Percentiles rank a stretch among this genome's conserved stretches.
These are phyloP conservation scores for Candida parachauliodes DNA, from an alignment of 805 yeast genomes.

Conservation along the genomic window DNA sequence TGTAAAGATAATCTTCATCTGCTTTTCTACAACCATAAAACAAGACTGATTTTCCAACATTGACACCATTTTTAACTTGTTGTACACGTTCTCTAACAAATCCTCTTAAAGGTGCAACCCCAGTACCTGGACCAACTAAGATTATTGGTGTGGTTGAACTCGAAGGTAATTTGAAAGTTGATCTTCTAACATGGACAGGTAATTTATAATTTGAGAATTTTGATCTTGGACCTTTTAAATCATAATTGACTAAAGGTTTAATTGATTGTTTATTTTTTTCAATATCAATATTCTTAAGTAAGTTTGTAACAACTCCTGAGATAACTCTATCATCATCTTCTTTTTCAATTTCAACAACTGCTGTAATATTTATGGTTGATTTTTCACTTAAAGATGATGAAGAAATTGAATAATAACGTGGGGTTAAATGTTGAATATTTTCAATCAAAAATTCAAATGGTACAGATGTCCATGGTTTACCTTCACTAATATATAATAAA, in stretches of 20 bases:
- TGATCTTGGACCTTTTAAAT: conserved; percentile 80
- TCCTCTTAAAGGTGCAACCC: conserved; percentile 98
- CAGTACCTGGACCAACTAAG: conserved; percentile 97
- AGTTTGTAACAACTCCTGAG: conserved; percentile 88
- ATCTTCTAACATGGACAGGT: conserved; percentile 92
- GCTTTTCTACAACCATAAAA: conserved; percentile 86
- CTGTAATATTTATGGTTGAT: conserved; percentile 75
- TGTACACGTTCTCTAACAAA: conserved; percentile 84
- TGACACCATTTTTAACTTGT: conserved; percentile 29
- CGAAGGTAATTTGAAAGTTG: conserved; percentile 89
- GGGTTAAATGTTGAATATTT: conserved; percentile 75
- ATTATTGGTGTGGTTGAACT: conserved; percentile 81
- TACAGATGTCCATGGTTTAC: conserved; percentile 65
- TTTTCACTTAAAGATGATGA: conserved; percentile 81
- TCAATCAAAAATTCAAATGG: conserved; percentile 87
- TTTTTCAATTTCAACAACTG: conserved; percentile 76
- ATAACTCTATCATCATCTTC: conserved; percentile 31
- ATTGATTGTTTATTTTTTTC: conserved; percentile 47
- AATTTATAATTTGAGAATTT: conserved; percentile 52
- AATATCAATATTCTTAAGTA: conserved; percentile 68
- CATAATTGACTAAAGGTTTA: conserved; percentile 54
- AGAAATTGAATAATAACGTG: conserved; percentile 94
- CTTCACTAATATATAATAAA: conserved; percentile 56
- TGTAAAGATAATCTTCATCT: conserved; percentile 78
- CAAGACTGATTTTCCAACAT: conserved; percentile 67